A percentile compares a stretch with the other conserved stretches of the same genome.
Evolutionary conservation across 768 basidiomycete genomes (phyloP).

Genomic region (Gymnopilus junonius): DNA sequence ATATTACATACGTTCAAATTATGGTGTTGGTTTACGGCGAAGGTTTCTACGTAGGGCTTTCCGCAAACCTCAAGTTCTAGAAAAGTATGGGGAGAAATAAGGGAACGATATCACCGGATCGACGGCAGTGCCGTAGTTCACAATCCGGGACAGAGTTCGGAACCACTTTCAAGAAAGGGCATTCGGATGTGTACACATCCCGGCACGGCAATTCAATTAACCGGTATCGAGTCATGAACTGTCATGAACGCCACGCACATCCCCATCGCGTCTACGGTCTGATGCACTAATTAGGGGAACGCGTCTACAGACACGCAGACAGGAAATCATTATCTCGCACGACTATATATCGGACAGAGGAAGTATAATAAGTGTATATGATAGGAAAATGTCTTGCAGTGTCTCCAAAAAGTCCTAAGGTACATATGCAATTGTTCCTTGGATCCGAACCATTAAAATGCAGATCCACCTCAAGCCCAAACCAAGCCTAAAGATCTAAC

Average conservation of each 20-base stretch:
- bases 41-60: not conserved
- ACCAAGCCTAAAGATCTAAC: not conserved
- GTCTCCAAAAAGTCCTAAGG: not conserved
- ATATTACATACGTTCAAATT: not conserved
- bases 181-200: not conserved
- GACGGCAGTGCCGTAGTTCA: too few relatives aligned
- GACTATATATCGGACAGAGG: not conserved
- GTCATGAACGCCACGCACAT: not conserved
- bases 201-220: conserved; percentile 4
- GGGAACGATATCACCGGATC: not conserved
- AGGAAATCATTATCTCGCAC: not conserved
- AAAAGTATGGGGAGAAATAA: not conserved
- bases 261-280: not conserved
- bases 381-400: not conserved
- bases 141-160: not conserved
- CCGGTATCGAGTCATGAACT: not conserved
- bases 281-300: not conserved
- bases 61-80: not conserved
- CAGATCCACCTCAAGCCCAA: not conserved
- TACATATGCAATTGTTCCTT: not conserved
- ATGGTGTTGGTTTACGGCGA: not conserved
- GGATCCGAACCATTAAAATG: not conserved
- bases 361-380: not conserved
- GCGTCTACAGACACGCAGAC: not conserved
- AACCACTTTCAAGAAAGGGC: not conserved